Evolutionary conservation across 176 grass and related monocot genomes (phyloP).

Genomic region (Canna indica): DNA sequence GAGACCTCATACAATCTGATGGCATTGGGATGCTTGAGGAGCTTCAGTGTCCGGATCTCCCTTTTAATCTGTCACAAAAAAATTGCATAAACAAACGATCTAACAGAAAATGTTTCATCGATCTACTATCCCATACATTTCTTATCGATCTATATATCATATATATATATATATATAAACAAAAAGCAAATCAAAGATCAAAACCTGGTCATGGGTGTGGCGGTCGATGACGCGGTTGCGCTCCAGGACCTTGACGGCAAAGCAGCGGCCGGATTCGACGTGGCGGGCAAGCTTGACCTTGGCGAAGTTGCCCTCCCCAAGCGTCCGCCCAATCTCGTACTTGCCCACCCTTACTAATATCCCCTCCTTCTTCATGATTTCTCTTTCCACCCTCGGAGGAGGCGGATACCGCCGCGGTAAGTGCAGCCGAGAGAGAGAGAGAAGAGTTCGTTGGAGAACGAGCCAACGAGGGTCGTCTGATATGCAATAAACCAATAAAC

Average conservation of each 20-base stretch:
- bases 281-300: conserved; percentile 67
- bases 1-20: conserved; percentile 20
- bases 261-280: conserved; percentile 38
- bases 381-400: neutral
- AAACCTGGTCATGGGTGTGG: conserved; percentile 74
- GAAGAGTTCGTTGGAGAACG: neutral
- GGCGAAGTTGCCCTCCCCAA: conserved; percentile 81
- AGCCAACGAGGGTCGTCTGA: no score
- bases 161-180: no score
- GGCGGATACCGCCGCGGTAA: neutral
- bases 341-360: conserved; percentile 33
- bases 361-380: neutral
- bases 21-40: conserved; percentile 21
- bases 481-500: no score
- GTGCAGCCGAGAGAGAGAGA: neutral
- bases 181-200: neutral
- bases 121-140: no score
- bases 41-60: conserved; percentile 21
- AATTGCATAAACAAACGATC: neutral
- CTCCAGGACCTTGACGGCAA: conserved; percentile 93
- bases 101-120: no score
- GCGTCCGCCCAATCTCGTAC: conserved; percentile 76
- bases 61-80: conserved; percentile 5
- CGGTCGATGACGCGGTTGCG: conserved; percentile 63
- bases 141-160: no score